Evolutionary conservation across 2,329 filamentous ascomycete species (phyloP), one percentile per base, ranked within the genome.

Genomic region (Exophiala alcalophila): DNA sequence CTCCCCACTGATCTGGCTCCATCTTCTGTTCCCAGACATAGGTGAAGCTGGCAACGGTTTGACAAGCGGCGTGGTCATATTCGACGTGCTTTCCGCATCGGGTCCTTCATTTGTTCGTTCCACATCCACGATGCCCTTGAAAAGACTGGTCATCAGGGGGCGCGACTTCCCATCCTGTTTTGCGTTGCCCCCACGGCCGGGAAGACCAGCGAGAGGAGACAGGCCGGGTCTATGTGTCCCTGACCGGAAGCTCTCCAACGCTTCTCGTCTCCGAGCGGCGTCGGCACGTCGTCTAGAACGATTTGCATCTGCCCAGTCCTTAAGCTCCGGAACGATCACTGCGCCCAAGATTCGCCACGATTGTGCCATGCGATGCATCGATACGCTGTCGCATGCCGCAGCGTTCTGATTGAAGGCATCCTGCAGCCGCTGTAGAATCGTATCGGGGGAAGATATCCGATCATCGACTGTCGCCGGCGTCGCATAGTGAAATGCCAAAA

Each of bases 301-400:
- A 31, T 61, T 61, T 37, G 64, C 57, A 37, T 65, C 59, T 6
- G 62, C 62, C 53, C 65, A 67, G 27, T 55, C 47, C 42, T 63
- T 63, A 19, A 78, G 64, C 45, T 77, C 74, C 44, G 71, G 67
- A 2, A 70, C 57, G 39, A 78, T 65, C 18, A 71, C 67, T 41
- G 69, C 66, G 40, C 71, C 73, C 23, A 80, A 60, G 15, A 81
- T 69, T 40, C 70, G 71, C 78, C 78, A 83, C 14, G 76, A 76
- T 50, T 80, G 74, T 21, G 78, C 74, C 31, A 77, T 62, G 40
- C 72, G 68, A 51, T 72, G 65, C 49, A 72, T 61, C 26, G 70
- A 69, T 23, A 69, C 68, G 43, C 67, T 62, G 48, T 77, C 68
- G 18, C 76, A 76, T 50, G 73, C 68, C 31, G 68, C 63, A 4